Base-by-base conservation (phyloP, 805 yeast species). In the Debaryomyces prosopidis region DNA sequence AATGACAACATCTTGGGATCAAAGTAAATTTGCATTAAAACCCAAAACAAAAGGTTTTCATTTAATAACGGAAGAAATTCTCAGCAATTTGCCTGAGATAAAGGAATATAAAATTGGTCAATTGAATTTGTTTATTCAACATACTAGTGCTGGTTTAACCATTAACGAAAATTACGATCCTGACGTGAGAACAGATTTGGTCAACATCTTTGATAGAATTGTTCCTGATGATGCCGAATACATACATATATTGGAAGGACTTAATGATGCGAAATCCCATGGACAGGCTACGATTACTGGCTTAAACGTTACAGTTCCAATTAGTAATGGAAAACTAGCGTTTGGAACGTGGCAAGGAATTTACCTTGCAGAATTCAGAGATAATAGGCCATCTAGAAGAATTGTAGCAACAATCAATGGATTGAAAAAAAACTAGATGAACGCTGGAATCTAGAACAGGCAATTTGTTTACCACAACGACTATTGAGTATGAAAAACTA, bases 301-400 rank as follows among this genome's bases (percentile, higher is more conserved):
- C 15, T 84, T 81, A 6, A 73, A 81, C 3, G 66, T 87, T 20
- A 71, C 79, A 3, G 80, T 87, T 36, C 95, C 95, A 1, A 86
- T 87, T 40, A 60, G 74, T 17, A 78, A 86, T 54, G 95, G 95
- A 1, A 60, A 71, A 28, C 66, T 87, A 44, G 84, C 83, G 1
- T 73, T 84, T 0, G 95, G 95, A 1, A 87, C 94, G 0, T 88
- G 95, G 95, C 95, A 87, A 60, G 95, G 94, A 0, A 76, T 88
- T 35, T 87, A 86, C 73, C 69, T 85, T 40, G 71, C 87, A 57
- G 95, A 87, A 60, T 87, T 88, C 65, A 75, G 95, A 55, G 71
- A 73, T 38, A 76, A 80, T 61, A 66, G 69, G 53, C 92, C 87
- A 57, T 65, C 82, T 7, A 75, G 95, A 56, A 76, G 76, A 44